phyloP scores from a whole-genome alignment of 306 rosid genomes.

The Citrullus colocynthis region DNA sequence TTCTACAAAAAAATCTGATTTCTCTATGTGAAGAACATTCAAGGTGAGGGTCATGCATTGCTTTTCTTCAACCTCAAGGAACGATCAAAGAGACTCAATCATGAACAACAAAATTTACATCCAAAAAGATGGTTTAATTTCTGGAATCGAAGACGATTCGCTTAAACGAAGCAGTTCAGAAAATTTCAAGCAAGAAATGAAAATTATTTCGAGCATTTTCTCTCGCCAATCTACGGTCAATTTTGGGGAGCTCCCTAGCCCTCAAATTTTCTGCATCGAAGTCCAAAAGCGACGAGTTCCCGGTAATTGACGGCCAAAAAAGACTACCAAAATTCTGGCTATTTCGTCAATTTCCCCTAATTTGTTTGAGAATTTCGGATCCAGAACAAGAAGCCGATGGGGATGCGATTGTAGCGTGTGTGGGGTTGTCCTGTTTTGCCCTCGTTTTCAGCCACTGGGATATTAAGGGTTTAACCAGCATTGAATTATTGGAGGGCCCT shows the following conservation, averaged over 20 bases:
- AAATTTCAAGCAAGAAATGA: neutral
- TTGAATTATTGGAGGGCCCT: slow-evolving; percentile 1
- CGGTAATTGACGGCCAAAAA: neutral
- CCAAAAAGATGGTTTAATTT: neutral
- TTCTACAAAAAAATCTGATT: neutral
- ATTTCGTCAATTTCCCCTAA: neutral
- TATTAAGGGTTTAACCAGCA: neutral
- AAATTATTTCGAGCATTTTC: neutral
- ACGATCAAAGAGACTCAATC: neutral
- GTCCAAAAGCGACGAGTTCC: neutral
- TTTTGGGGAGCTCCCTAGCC: neutral
- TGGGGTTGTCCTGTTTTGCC: neutral
- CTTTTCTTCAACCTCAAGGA: neutral
- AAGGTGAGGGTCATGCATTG: neutral
- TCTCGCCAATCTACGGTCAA: neutral
- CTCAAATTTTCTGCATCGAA: neutral
- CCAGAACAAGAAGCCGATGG: neutral
- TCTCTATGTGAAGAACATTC: neutral
- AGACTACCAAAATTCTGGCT: neutral
- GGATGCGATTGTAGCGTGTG: neutral
- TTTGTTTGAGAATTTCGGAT: neutral
- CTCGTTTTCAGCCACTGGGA: neutral
- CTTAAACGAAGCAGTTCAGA: neutral
- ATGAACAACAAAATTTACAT: neutral
- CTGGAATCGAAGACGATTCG: neutral